Evolutionary conservation across 345 rosid genomes (phyloP), one percentile per base, ranked within the genome.

Genomic region (Odontarrhena argentea): DNA sequence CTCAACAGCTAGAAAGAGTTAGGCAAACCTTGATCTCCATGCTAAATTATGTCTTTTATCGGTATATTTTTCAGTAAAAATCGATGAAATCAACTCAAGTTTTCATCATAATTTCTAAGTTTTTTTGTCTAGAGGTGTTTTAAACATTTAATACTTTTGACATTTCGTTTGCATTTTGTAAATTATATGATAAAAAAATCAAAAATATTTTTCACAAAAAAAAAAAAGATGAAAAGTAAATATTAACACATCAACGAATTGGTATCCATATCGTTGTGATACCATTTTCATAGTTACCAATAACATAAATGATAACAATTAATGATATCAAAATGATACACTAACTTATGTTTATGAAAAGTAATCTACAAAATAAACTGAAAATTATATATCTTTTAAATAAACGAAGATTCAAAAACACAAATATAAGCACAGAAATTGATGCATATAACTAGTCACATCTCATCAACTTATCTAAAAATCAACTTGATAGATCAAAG

Each of bases 1-100:
- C 62, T 28, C 56, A 36, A 59, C 67, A 52, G 59, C 22, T 66
- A 41, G 30, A 37, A 11, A 51, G 58, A 65, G 68, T 67, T 73
- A 60, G 63, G 73, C 77, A 53, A 62, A 45, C 51, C 34, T 10
- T 66, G 18, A 52, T 73, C 51, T 38, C 18, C 28, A 15, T 24
- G 50, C 43, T 42, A 51, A 48, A 45, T 6, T 2, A 56, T 52
- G 61, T 58, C 15, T 47, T 47, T 54, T 28, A 25, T 14, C 12
- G 1, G n/a, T 38, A 25, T 7, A 8, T 2, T 14, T 28, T 13
- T 6, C n/a, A 0, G 4, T 10, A 37, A 67, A 9, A 36, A 15
- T 9, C 1, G 28, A 46, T 9, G 28, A 46, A 55, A 46, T 18
- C 8, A 25, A 55, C 28, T 45, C 15, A 51, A 0, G 15, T 48